Percentiles rank a stretch among this genome's conserved stretches.
These are phyloP conservation scores for Aspergillus mulundensis DNA, from an alignment of 495 filamentous ascomycete genomes.

Conservation along the genomic window DNA sequence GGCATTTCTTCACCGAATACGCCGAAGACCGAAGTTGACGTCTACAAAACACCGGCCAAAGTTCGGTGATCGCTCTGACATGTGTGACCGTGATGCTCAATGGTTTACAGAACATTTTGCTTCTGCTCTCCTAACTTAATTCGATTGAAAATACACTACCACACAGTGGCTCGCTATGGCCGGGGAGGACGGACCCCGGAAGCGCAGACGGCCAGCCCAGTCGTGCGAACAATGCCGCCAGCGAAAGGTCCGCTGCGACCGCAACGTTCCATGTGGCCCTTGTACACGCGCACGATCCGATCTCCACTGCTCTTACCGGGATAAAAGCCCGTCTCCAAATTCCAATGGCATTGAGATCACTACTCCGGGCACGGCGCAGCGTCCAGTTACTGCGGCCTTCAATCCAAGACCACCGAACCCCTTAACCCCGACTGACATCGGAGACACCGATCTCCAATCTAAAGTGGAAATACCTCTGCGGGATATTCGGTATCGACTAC, in stretches of 20 bases:
- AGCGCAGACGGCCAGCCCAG: conserved; percentile 35
- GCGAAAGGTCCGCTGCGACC: conserved; percentile 46
- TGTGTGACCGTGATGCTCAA: no score
- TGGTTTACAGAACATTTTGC: no score
- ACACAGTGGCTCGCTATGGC: neutral
- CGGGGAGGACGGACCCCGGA: conserved; percentile 9
- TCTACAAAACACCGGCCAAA: neutral
- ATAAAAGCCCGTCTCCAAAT: neutral
- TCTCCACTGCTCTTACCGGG: conserved; percentile 21
- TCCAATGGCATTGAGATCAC: neutral
- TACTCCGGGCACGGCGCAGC: neutral
- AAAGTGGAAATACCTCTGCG: neutral
- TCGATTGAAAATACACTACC: no score
- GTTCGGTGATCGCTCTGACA: neutral
- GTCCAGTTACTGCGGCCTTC: neutral
- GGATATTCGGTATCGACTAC: conserved; percentile 16
- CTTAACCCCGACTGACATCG: conserved; percentile 4
- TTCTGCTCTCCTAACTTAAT: no score
- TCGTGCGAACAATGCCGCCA: conserved; percentile 42
- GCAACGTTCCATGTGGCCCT: conserved; percentile 32
- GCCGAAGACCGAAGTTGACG: neutral
- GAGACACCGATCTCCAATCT: neutral
- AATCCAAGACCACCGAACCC: conserved; percentile 3
- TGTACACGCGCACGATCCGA: conserved; percentile 33
- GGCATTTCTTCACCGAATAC: neutral